Evolutionary conservation across 192 early-diverging fungal genomes (phyloP), one percentile per base, ranked within the genome.

Genomic region (Umbelopsis sp.): DNA sequence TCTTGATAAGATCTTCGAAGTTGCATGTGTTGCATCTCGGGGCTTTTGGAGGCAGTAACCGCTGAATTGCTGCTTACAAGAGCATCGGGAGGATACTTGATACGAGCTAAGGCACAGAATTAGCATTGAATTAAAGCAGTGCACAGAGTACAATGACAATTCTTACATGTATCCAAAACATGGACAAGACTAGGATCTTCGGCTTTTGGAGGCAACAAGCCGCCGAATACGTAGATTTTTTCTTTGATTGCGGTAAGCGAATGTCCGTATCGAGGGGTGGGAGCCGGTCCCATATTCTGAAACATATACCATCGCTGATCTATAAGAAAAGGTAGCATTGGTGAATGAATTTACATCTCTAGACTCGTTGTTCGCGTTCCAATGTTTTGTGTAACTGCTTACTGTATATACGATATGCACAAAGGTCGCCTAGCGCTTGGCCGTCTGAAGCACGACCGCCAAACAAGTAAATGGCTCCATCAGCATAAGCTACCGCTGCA

Each of bases 151-250:
- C 22, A 22, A 55, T 27, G 18, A 30, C 53, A 13, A 35, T 64
- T 50, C 71, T 77, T 81, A 87, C 85, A 52, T 11, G 85, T 88
- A 44, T 88, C 86, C 13, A 88, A 69, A 35, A 81, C 70, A 55
- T 80, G 76, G 20, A 88, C 64, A 2, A 65, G 25, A 10, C 52
- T 73, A 33, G 71, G n/a, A 50, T 85, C 83, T 20, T 86, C 86
- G n/a, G 69, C 71, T 81, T 70, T 75, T 9, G 46, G 45, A 37
- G 51, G 55, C 67, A 79, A 72, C 51, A 86, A 78, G 51, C 86
- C 86, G 50, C 86, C 86, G 30, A 88, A 27, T 20, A 88, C 85
- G 58, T 74, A 81, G 23, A 88, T 75, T 51, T 80, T 84, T 44
- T 88, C 82, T 25, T 78, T 72, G 11, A 79, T 70, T 61, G 80